Evolutionary conservation across 805 yeast species (phyloP).

Genomic region (Grigorovia humatica): DNA sequence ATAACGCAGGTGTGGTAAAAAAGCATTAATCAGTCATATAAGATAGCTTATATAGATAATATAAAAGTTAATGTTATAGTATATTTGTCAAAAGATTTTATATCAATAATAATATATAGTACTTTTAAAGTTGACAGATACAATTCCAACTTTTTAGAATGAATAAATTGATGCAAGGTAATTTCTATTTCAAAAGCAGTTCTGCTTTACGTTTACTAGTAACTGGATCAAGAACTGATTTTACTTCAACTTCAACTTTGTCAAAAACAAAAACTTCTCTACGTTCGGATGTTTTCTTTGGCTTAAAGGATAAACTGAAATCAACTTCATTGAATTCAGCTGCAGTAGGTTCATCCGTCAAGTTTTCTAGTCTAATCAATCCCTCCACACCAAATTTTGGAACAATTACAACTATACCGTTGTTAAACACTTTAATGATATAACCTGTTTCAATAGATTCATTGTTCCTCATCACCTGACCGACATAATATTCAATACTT

Average conservation of each 20-base stretch:
- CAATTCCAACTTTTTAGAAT: background rate
- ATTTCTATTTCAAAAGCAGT: conserved; percentile 40
- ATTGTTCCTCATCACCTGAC: conserved; percentile 87
- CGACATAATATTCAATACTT: conserved; percentile 93
- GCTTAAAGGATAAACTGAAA: conserved; percentile 51
- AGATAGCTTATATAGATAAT: background rate
- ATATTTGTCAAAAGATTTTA: too few species aligned
- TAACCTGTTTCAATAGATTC: conserved; percentile 80
- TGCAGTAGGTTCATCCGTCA: conserved; percentile 52
- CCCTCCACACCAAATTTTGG: conserved; percentile 97
- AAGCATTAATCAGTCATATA: conserved; percentile 41
- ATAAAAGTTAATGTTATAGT: background rate
- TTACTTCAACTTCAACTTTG: conserved; percentile 72
- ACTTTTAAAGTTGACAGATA: background rate
- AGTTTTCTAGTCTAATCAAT: conserved; percentile 67
- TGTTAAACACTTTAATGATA: conserved; percentile 82
- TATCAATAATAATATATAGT: too few species aligned
- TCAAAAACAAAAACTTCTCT: conserved; percentile 68
- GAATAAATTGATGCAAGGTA: background rate
- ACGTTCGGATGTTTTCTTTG: conserved; percentile 33
- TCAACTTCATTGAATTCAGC: conserved; percentile 69
- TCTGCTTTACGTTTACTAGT: conserved; percentile 92
- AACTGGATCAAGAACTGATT: conserved; percentile 69
- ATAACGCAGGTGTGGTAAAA: conserved; percentile 82
- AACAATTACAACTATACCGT: conserved; percentile 89